A percentile compares a stretch with the other conserved stretches of the same genome.
Conservation (phyloP, 2,329 filamentous ascomycete genomes). For the Aspergillus candidus region DNA sequence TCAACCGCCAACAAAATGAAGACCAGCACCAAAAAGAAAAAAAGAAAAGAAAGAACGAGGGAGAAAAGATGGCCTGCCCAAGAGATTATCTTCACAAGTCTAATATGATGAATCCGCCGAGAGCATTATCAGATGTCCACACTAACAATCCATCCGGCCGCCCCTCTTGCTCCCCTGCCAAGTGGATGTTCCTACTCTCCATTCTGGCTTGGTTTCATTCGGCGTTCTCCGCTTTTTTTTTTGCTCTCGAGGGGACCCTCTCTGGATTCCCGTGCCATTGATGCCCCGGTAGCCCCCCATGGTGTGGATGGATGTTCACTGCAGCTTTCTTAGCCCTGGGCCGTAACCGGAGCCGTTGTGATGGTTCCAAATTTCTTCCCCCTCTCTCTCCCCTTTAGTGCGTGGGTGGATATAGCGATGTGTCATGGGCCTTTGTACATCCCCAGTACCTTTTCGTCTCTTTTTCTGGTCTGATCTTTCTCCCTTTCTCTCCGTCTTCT, state of each 20-base stretch:
- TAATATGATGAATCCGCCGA: too few relatives aligned
- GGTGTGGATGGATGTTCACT: conserved; percentile 2
- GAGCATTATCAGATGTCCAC: too few relatives aligned
- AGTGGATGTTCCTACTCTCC: neutral
- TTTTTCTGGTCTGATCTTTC: neutral
- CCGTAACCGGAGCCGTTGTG: conserved; percentile 11
- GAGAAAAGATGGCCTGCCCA: too few relatives aligned
- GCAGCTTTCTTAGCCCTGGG: neutral
- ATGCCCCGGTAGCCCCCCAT: neutral
- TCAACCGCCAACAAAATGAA: too few relatives aligned
- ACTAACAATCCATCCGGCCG: too few relatives aligned
- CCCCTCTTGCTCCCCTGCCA: neutral
- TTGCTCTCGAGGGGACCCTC: neutral
- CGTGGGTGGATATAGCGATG: conserved; percentile 1
- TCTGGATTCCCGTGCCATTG: too few relatives aligned
- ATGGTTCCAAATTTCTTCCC: conserved; percentile 2
- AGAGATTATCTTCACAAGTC: too few relatives aligned
- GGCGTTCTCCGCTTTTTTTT: conserved; percentile 1
- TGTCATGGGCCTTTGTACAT: conserved; percentile 2
- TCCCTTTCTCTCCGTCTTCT: neutral
- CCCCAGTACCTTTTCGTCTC: conserved; percentile 1
- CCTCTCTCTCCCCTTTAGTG: neutral
- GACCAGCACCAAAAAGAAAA: too few relatives aligned
- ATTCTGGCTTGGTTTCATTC: conserved; percentile 1
- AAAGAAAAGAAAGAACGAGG: too few relatives aligned